A percentile compares a stretch with the other conserved stretches of the same genome.
phyloP scores from a whole-genome alignment of 164 flowering plant species.

The Euptelea pleiosperma region DNA sequence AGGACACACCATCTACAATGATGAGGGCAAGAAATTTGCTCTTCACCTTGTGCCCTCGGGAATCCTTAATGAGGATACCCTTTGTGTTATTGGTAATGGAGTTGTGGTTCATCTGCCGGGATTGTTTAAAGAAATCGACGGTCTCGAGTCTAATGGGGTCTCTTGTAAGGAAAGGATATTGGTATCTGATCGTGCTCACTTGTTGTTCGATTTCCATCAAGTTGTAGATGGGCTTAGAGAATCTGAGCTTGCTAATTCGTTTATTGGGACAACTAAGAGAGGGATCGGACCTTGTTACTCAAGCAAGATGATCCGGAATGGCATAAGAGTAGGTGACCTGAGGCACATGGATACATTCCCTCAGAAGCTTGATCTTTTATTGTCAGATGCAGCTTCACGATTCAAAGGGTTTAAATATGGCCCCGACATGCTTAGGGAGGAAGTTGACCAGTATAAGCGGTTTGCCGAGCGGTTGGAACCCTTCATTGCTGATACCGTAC shows the following conservation, averaged over 20 bases:
- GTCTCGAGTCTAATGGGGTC: slow-evolving; percentile 80
- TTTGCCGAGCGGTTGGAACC: slow-evolving; percentile 91
- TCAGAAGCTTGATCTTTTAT: slow-evolving; percentile 79
- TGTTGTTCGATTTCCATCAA: slow-evolving; percentile 92
- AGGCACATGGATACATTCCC: slow-evolving; percentile 95
- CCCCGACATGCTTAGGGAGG: slow-evolving; percentile 70
- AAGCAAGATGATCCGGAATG: slow-evolving; percentile 83
- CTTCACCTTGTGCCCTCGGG: slow-evolving; percentile 98
- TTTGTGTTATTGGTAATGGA: slow-evolving; percentile 94
- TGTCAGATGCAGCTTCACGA: slow-evolving; percentile 80
- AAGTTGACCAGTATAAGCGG: slow-evolving; percentile 78
- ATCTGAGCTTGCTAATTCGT: slow-evolving; percentile 81
- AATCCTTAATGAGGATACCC: slow-evolving; percentile 86
- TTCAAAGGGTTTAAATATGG: slow-evolving; percentile 61
- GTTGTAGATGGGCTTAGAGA: slow-evolving; percentile 86
- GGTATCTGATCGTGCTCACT: slow-evolving; percentile 93
- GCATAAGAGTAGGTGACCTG: slow-evolving; percentile 85
- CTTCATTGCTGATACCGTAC: slow-evolving; percentile 81
- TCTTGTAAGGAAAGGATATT: slow-evolving; percentile 83
- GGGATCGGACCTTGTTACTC: slow-evolving; percentile 96
- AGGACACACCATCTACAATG: slow-evolving; percentile 91
- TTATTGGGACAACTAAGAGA: slow-evolving; percentile 92
- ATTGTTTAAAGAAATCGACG: slow-evolving; percentile 79
- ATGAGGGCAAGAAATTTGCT: slow-evolving; percentile 93
- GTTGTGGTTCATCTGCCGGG: slow-evolving; percentile 95